Evolutionary conservation across 1,139 yeast species (phyloP), one percentile per base, ranked within the genome.

Genomic region (Sugiyamaella pinicola): DNA sequence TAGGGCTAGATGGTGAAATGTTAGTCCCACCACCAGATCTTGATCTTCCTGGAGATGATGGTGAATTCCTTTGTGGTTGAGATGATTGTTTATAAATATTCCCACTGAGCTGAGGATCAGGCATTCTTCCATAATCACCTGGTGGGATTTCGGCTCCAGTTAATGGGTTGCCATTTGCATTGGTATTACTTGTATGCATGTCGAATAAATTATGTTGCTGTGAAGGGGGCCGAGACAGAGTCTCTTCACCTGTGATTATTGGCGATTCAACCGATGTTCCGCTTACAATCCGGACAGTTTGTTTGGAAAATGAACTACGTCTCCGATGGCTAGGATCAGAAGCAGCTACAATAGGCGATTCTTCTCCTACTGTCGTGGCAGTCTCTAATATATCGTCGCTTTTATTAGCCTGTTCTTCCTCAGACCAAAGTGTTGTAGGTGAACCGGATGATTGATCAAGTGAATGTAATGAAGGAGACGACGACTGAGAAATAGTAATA

Each of bases 81-180:
- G 35, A 31, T 31, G 35, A 31, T n/a, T 2, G 35, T 13, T 15
- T 35, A 15, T 35, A 18, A 18, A 35, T 15, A 35, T 8, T 35
- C 9, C 39, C 39, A 4, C n/a, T 43, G 7, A 29, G 5, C n/a
- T 21, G 34, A 12, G 35, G 40, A 15, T 12, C 26, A 21, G 49
- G 49, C 49, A 45, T 45, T 22, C 49, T 10, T 6, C 49, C 49
- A 24, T 45, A 45, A 8, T 45, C 49, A 24, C 49, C 49, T 1
- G 49, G 49, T 24, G 49, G 49, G 15, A 45, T 45, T 6, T 42
- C 47, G 17, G 28, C 28, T 2, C 22, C 47, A 12, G 37, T 29
- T 13, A 40, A 28, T 17, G 44, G 34, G n/a, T 18, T 28, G 19
- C 21, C 13, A 18, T 15, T 13, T 8, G 34, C n/a, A 35, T 18